phyloP scores from a whole-genome alignment of 1,284 basidiomycete genomes.

The Rhodotorula sp. region DNA sequence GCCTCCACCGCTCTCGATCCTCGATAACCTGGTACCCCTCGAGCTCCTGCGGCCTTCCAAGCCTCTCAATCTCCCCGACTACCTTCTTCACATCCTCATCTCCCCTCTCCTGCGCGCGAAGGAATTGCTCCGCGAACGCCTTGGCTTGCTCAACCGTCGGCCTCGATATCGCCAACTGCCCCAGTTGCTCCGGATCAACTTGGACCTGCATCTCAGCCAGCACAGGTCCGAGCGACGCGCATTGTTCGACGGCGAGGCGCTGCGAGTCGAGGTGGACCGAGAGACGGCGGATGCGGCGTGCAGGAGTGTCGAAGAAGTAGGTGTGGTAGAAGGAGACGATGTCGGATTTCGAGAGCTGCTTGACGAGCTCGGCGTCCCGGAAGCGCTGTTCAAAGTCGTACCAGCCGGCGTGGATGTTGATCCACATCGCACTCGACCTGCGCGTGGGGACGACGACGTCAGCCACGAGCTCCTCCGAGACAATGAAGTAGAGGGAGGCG shows the following conservation, averaged over 20 bases:
- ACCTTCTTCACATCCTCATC: conserved; percentile 19
- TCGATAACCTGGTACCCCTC: conserved; percentile 24
- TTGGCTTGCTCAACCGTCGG: conserved; percentile 59
- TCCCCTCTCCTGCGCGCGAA: conserved; percentile 50
- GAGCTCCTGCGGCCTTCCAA: background rate
- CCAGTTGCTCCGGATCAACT: conserved; percentile 58
- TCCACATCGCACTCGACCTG: conserved; percentile 60
- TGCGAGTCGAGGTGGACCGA: conserved; percentile 77
- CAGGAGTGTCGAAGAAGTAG: conserved; percentile 42
- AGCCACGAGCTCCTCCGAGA: background rate
- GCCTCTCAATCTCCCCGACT: conserved; percentile 8
- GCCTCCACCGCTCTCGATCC: conserved; percentile 25
- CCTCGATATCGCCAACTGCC: conserved; percentile 54
- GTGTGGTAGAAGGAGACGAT: conserved; percentile 67
- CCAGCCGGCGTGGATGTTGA: conserved; percentile 70
- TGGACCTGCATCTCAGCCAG: conserved; percentile 59
- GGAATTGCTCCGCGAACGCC: conserved; percentile 60
- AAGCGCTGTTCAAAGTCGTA: conserved; percentile 69
- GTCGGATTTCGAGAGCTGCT: conserved; percentile 69
- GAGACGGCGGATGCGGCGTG: conserved; percentile 51
- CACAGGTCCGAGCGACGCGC: conserved; percentile 65
- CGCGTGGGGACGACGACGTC: background rate
- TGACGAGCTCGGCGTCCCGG: conserved; percentile 67
- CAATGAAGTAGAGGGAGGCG: background rate
- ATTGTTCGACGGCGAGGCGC: conserved; percentile 53